phyloP scores from a whole-genome alignment of 2,329 filamentous ascomycete species.

The Ustilaginoidea virens region DNA sequence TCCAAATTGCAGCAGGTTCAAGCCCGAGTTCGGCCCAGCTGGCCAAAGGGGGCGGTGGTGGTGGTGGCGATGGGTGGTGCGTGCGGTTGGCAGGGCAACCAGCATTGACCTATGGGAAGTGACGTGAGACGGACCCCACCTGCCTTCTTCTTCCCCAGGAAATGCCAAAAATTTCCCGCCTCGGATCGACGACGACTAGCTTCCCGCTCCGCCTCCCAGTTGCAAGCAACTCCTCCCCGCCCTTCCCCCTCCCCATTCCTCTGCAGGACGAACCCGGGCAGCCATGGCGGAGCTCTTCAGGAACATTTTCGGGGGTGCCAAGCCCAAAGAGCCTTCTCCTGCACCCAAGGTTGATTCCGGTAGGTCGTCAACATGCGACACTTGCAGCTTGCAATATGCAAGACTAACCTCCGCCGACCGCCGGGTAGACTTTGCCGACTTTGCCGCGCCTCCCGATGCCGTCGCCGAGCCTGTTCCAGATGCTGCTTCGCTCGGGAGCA shows the following conservation, averaged over 20 bases:
- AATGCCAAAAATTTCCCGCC: conserved; percentile 3
- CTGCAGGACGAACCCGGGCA: conserved; percentile 9
- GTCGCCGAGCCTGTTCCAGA: conserved; percentile 32
- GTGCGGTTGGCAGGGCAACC: conserved; percentile 7
- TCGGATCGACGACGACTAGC: too few relatives aligned
- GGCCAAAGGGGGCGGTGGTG: too few relatives aligned
- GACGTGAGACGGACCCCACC: conserved; percentile 3
- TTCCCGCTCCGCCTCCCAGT: too few relatives aligned
- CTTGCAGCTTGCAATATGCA: too few relatives aligned
- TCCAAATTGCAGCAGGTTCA: too few relatives aligned
- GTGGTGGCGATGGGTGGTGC: too few relatives aligned
- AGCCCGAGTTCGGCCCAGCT: too few relatives aligned
- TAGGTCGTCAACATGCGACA: too few relatives aligned
- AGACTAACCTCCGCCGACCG: neutral
- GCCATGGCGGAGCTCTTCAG: conserved; percentile 47
- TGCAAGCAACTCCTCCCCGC: too few relatives aligned
- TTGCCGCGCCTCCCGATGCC: conserved; percentile 62
- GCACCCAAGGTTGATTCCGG: conserved; percentile 44
- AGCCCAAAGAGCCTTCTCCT: conserved; percentile 29
- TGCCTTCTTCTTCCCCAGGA: conserved; percentile 1
- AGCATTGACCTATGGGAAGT: neutral
- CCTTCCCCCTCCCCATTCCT: conserved; percentile 5
- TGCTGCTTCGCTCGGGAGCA: conserved; percentile 29
- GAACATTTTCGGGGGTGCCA: conserved; percentile 52
- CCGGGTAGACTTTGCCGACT: conserved; percentile 76